phyloP scores from a whole-genome alignment of 805 yeast genomes.

The Wickerhamiella galacta region DNA sequence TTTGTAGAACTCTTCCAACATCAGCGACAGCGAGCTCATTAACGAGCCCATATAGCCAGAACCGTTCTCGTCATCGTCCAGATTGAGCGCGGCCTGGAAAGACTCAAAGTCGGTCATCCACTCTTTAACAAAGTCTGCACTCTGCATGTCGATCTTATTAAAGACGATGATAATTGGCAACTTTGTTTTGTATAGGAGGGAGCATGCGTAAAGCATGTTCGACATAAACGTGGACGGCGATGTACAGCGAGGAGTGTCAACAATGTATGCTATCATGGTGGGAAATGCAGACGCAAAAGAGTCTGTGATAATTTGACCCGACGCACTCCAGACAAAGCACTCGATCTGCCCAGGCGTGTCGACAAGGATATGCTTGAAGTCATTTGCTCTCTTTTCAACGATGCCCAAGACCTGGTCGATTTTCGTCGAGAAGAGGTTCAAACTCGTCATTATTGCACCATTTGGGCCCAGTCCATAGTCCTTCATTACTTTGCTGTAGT shows the following conservation, averaged over 20 bases:
- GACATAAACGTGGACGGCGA: constrained; percentile 96
- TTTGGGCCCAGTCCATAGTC: constrained; percentile 89
- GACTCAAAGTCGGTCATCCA: constrained; percentile 97
- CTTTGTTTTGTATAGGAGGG: constrained; percentile 87
- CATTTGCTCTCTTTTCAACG: constrained; percentile 54
- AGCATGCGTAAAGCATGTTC: constrained; percentile 95
- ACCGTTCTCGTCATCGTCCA: constrained; percentile 44
- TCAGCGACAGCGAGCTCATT: constrained; percentile 85
- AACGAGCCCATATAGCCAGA: constrained; percentile 90
- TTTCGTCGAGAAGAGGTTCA: constrained; percentile 83
- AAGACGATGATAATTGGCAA: constrained; percentile 93
- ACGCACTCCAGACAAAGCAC: constrained; percentile 96
- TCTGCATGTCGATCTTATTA: constrained; percentile 81
- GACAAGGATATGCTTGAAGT: constrained; percentile 53
- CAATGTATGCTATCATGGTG: constrained; percentile 86
- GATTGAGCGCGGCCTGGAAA: constrained; percentile 62
- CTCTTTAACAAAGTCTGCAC: constrained; percentile 74
- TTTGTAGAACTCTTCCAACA: constrained; percentile 90
- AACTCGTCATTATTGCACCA: constrained; percentile 93
- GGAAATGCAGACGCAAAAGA: constrained; percentile 93
- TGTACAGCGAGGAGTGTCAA: constrained; percentile 88
- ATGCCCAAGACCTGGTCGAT: constrained; percentile 85
- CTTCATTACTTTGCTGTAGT: constrained; percentile 92
- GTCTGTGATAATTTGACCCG: constrained; percentile 91
- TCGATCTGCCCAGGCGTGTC: constrained; percentile 99